phyloP scores from a whole-genome alignment of 179 eudicot genomes.

The Amaranthus tricolor region DNA sequence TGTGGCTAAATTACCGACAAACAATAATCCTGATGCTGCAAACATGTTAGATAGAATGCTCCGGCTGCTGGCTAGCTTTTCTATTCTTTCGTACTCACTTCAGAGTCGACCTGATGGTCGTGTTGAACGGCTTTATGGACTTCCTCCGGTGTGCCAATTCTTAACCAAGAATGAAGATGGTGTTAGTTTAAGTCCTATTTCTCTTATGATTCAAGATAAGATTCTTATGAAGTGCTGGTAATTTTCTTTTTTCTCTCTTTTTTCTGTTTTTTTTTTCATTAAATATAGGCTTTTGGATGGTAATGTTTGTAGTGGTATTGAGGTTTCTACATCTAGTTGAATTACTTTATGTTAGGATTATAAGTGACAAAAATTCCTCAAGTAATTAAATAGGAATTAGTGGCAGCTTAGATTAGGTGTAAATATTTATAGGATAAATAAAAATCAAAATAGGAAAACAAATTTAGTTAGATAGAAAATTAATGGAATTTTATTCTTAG shows the following conservation, averaged over 20 bases:
- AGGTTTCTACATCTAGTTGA: no score
- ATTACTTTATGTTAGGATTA: no score
- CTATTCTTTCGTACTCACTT: slow-evolving; percentile 8
- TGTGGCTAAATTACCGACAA: slow-evolving; percentile 10
- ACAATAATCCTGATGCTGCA: slow-evolving; percentile 3
- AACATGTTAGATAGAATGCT: not conserved
- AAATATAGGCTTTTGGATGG: no score
- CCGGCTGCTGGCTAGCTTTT: slow-evolving; percentile 20
- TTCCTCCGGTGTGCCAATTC: slow-evolving; percentile 25
- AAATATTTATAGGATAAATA: no score
- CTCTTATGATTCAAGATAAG: not conserved
- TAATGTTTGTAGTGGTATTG: no score
- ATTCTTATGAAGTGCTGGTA: not conserved
- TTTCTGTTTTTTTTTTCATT: no score
- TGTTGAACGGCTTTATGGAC: slow-evolving; percentile 20
- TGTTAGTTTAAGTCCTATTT: slow-evolving; percentile 13
- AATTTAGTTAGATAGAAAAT: no score
- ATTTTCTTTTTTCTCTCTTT: not conserved
- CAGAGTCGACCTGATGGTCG: not conserved
- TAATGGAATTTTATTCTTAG: no score
- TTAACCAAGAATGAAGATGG: slow-evolving; percentile 21
- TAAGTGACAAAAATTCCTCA: no score
- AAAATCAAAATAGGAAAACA: no score
- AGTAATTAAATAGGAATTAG: no score
- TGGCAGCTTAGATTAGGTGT: no score